phyloP scores from a whole-genome alignment of 2,329 filamentous ascomycete species.

The Stachybotrys chartarum region DNA sequence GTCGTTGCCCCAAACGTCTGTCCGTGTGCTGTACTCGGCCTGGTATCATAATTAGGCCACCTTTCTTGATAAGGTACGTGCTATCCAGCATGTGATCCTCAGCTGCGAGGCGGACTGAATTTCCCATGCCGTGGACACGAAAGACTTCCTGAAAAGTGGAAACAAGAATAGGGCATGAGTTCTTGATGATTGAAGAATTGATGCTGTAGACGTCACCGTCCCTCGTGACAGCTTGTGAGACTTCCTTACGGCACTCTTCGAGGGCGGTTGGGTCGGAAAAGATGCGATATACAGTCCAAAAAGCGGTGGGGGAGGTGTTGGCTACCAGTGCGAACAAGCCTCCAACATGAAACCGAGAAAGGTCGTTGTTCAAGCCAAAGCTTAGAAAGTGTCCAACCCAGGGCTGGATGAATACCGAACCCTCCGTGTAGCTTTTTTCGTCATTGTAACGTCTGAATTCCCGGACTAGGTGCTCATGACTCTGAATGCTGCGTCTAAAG shows the following conservation, averaged over 20 bases:
- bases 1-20: not conserved
- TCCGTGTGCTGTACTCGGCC: not conserved
- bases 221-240: not conserved
- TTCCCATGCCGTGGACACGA: not conserved
- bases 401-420: not conserved
- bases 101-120: not conserved
- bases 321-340: not conserved
- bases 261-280: not conserved
- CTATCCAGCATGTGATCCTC: not conserved
- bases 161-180: constrained; percentile 1
- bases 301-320: not conserved
- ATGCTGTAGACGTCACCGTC: not conserved
- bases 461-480: not conserved
- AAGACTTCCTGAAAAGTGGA: constrained; percentile 1
- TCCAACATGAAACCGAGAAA: not conserved
- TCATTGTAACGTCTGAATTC: not conserved
- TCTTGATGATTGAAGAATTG: not conserved
- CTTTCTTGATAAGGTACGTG: constrained; percentile 1
- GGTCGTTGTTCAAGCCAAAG: not conserved
- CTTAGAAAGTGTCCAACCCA: not conserved
- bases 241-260: not conserved
- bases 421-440: not conserved
- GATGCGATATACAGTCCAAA: not conserved
- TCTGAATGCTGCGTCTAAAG: not conserved
- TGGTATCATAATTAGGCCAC: not conserved